Evolutionary conservation across 75 land plant genomes (phyloP), one percentile per base, ranked within the genome.

Genomic region (Ceratopteris richardii): DNA sequence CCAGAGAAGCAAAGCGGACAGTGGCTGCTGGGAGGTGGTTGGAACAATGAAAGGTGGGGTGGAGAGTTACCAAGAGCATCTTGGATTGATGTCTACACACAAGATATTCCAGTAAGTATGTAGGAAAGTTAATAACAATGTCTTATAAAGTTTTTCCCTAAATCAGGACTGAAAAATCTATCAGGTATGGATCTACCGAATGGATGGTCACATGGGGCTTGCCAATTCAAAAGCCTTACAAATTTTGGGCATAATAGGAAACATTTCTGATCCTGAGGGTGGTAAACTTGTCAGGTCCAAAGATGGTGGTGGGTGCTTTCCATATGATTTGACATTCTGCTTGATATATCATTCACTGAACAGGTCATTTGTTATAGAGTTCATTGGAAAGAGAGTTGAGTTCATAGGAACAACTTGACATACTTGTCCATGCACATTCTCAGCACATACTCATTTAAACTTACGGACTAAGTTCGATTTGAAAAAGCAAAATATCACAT

Each of bases 171-270:
- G 37, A 33, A 17, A 26, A 31, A 12, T 24, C 26, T 0, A 47
- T 21, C 69, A 92, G 97, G 86, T 88, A 31, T 85, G 88, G 88
- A 58, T 85, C 18, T 61, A 77, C 52, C 76, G 97, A 41, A 72
- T 82, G 64, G 97, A 92, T 78, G 94, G 95, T 61, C 97, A 92
- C 44, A 92, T 82, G 84, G 86, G 97, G 28, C 63, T 92, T 52
- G 90, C 95, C 9, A 92, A 92, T 48, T 77, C 85, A 29, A 30
- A 80, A 6, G 82, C 95, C 7, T 68, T 85, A 47, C 68, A 64
- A 31, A 46, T 80, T 21, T 79, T 81, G 58, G 84, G 80, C 43
- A 80, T 92, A 27, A 36, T 73, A 51, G 75, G 56, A 19, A 29
- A 41, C 39, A 78, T 79, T 23, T 57, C 40, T 29, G 81, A 85